Conservation (phyloP, 257 asterid genomes). For the Fraxinus americana region DNA sequence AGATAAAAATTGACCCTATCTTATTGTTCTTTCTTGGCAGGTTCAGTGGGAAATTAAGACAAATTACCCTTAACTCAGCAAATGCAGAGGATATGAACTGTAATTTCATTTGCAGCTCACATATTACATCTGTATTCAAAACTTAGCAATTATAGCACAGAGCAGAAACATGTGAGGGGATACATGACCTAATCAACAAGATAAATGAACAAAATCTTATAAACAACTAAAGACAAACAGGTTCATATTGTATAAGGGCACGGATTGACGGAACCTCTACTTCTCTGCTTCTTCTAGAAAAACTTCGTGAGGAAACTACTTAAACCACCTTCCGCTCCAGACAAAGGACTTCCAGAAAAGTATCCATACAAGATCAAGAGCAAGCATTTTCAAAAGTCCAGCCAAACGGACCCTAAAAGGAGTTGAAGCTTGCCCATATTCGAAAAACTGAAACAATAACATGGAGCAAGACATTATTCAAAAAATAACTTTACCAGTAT, state of each 20-base stretch:
- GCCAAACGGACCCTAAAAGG: too few species aligned
- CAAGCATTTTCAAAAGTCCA: not conserved
- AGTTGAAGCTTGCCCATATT: constrained; percentile 3
- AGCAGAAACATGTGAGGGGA: too few species aligned
- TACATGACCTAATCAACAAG: not conserved
- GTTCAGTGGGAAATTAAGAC: not conserved
- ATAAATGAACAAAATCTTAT: not conserved
- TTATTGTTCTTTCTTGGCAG: not conserved
- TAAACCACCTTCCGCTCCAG: too few species aligned
- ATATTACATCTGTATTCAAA: too few species aligned
- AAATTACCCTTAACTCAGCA: not conserved
- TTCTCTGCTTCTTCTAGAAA: too few species aligned
- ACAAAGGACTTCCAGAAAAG: too few species aligned
- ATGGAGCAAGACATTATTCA: not conserved
- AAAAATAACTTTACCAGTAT: constrained; percentile 53
- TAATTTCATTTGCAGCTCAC: not conserved
- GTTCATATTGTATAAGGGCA: not conserved
- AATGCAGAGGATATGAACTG: not conserved
- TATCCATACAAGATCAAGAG: not conserved
- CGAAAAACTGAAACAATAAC: not conserved
- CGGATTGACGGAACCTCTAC: too few species aligned
- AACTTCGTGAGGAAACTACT: too few species aligned
- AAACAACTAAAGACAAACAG: not conserved
- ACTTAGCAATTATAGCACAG: too few species aligned
- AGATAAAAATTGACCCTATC: too few species aligned